phyloP scores from a whole-genome alignment of 345 rosid species.

The Eucalyptus marginata region DNA sequence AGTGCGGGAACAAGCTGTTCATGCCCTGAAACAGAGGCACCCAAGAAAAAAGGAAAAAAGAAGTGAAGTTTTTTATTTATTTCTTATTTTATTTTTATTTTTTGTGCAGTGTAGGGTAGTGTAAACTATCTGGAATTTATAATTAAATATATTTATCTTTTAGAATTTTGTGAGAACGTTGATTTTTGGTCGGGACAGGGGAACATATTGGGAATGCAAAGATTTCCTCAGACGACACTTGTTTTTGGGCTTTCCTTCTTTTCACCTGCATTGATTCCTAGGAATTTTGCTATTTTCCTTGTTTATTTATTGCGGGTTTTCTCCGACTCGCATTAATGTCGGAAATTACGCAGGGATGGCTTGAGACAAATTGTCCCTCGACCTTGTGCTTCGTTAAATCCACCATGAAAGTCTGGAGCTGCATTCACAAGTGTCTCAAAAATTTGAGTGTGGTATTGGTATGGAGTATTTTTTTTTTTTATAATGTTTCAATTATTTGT shows the following conservation, averaged over 20 bases:
- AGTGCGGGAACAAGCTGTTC: constrained; percentile 73
- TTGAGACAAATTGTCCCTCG: background rate
- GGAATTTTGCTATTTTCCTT: background rate
- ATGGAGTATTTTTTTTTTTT: background rate
- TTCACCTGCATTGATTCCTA: background rate
- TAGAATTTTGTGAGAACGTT: background rate
- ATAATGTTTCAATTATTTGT: background rate
- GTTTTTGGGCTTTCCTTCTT: background rate
- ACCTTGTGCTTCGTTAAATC: background rate
- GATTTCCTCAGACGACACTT: background rate
- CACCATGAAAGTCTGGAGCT: background rate
- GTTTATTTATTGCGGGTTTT: background rate
- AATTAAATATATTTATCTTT: background rate
- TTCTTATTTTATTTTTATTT: background rate
- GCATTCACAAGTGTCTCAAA: background rate
- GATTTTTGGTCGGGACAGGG: background rate
- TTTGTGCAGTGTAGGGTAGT: background rate
- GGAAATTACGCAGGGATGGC: background rate
- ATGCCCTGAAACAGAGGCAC: constrained; percentile 31
- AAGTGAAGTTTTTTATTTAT: background rate
- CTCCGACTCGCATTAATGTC: background rate
- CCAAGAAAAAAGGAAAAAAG: rapidly evolving
- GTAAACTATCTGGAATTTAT: background rate
- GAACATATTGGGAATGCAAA: background rate
- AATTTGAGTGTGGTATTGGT: background rate